These are phyloP conservation scores for Blastobotrys proliferans DNA, from an alignment of 1,139 yeast species.

Conservation along the genomic window DNA sequence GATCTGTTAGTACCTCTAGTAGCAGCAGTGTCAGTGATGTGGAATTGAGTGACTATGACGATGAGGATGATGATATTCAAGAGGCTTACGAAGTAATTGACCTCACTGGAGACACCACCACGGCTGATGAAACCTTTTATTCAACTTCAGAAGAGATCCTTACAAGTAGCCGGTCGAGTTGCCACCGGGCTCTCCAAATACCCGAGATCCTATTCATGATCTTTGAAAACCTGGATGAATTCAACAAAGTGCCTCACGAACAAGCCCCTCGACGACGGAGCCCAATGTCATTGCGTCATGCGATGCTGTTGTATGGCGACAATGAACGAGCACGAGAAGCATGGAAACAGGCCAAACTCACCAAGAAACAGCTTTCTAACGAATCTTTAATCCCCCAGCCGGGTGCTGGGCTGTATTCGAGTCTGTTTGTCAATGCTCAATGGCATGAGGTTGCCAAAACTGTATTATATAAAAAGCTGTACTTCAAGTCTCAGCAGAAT, in stretches of 20 bases:
- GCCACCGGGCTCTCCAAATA: slow-evolving; percentile 56
- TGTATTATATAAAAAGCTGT: slow-evolving; percentile 51
- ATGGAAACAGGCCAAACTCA: slow-evolving; percentile 40
- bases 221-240: slow-evolving; percentile 52
- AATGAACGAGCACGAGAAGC: slow-evolving; percentile 47
- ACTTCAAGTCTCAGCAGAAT: slow-evolving; percentile 48
- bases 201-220: slow-evolving; percentile 74
- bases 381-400: not conserved
- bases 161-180: too few species aligned
- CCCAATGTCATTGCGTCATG: slow-evolving; percentile 65
- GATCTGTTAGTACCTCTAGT: not conserved
- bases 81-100: not conserved
- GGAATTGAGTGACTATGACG: not conserved
- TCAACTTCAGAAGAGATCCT: too few species aligned
- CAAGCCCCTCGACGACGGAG: slow-evolving; percentile 54
- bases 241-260: slow-evolving; percentile 54
- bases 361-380: slow-evolving; percentile 16
- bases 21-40: slow-evolving; percentile 1
- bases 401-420: slow-evolving; percentile 45
- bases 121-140: too few species aligned
- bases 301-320: slow-evolving; percentile 54
- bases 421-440: slow-evolving; percentile 62
- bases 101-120: not conserved
- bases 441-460: slow-evolving; percentile 59
- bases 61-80: not conserved